Evolutionary conservation across 202 grass and related monocot species (phyloP), one percentile per base, ranked within the genome.

Genomic region (Schoenoplectus tabernaemontani): DNA sequence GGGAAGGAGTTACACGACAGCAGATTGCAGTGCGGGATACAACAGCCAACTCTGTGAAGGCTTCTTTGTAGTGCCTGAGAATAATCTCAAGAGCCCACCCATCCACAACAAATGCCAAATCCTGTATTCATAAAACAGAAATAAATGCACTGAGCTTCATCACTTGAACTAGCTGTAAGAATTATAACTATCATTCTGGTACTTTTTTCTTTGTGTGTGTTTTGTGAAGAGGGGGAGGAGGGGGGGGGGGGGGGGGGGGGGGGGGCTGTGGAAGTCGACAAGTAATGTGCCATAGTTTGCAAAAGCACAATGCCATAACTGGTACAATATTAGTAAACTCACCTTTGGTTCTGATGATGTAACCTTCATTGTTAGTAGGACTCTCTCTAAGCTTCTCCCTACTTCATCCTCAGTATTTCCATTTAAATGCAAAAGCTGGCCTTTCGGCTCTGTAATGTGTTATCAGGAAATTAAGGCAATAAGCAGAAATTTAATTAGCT

Each of bases 11-110:
- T 84, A 97, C 91, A 85, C 93, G 93, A 41, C 91, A 97, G 59
- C 93, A 97, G 57, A 97, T 90, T 34, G 93, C 93, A 57, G 93
- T 97, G 84, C 92, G 91, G 19, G 94, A 90, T 58, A 97, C 85
- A 83, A 93, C 84, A 63, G 91, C 87, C 78, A 97, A 82, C 67
- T 97, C 91, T 59, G 89, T 93, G 82, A 97, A 93, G 81, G 87
- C 86, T 83, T 90, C 82, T 30, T 79, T 89, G 72, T 93, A 93
- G 32, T 69, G 87, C 8, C 81, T 89, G 48, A 97, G 78, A 84
- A 97, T 97, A 82, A 97, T 92, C 87, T 97, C 94, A 57, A 97
- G 84, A 57, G 94, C 94, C 91, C 94, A 97, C 67, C 94, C 94
- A 90, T 97, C 94, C 54, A 97, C 94, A 81, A 92, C 94, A 82